Percentiles rank a stretch among this genome's conserved stretches.
These are phyloP conservation scores for Arachnomyces sp. DNA, from an alignment of 2,329 filamentous ascomycete species.

Conservation along the genomic window DNA sequence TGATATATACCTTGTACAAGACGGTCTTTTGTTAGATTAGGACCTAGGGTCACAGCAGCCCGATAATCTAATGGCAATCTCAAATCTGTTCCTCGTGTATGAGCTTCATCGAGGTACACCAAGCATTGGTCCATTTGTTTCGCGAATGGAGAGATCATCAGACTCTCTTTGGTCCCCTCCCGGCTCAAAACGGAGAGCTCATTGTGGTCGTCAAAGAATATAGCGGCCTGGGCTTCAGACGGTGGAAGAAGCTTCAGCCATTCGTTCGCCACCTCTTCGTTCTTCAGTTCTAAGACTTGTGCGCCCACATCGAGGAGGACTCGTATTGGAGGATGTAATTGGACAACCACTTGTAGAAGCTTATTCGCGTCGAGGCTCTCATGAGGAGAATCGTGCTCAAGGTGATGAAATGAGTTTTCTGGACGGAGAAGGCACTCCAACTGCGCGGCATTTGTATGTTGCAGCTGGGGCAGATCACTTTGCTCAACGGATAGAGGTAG, in stretches of 20 bases:
- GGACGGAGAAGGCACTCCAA: conserved; percentile 46
- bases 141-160: conserved; percentile 50
- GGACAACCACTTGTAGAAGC: conserved; percentile 38
- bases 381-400: conserved; percentile 7
- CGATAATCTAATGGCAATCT: conserved; percentile 47
- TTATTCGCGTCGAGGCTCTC: conserved; percentile 27
- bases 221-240: conserved; percentile 31
- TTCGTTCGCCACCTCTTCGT: conserved; percentile 40
- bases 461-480: conserved; percentile 42
- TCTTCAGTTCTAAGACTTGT: conserved; percentile 53
- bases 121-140: conserved; percentile 49
- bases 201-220: conserved; percentile 42
- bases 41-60: conserved; percentile 57
- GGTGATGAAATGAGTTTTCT: conserved; percentile 34
- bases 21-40: conserved; percentile 54
- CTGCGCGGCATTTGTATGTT: conserved; percentile 57
- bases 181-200: conserved; percentile 8
- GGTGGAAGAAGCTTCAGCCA: conserved; percentile 38
- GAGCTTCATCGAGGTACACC: conserved; percentile 58
- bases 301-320: conserved; percentile 62
- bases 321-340: conserved; percentile 32
- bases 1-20: conserved; percentile 50
- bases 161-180: conserved; percentile 5
- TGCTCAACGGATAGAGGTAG: conserved; percentile 48
- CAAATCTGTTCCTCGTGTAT: conserved; percentile 59